Evolutionary conservation across 108 stramenopile species (phyloP), one percentile per base, ranked within the genome.

Genomic region (Ochromonas danica): DNA sequence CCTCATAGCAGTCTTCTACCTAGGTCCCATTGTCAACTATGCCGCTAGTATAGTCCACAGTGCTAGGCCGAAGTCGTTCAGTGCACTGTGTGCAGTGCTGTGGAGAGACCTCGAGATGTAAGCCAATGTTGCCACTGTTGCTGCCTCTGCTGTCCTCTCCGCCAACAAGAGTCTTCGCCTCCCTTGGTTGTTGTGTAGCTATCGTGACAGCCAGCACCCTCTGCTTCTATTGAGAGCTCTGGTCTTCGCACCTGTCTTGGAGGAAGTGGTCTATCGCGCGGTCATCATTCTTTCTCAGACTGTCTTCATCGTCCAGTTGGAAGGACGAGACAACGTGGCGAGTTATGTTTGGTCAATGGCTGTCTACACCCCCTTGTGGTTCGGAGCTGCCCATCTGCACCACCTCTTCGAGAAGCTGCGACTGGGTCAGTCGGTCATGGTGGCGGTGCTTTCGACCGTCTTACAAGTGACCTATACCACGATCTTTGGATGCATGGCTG

Each of bases 361-460:
- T 22, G 67, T 22, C 67, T 70, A 22, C 14, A 31, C 67, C 10
- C 22, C 67, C 14, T 14, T 40, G 14, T 70, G 67, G 67, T 70
- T 70, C 22, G 67, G 39, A 31, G 22, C 33, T 40, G 67, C 67
- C 33, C 67, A 70, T 70, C 17, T 70, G 67, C 67, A 70, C 67
- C 67, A 70, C 33, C 10, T 70, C 14, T 14, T 70, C 22, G 67
- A 70, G 22, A 70, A 70, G 67, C 14, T 70, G 10, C 39, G 36
- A 40, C 10, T 17, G 17, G 40, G 36, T 38, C 17, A 70, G 67
- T 31, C 14, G 10, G 10, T 70, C 36, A 31, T 10, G 17, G 33
- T 17, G 14, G 67, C 67, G 33, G 14, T 70, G 67, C 10, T 17
- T 17, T 10, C 17, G 39, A 17, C 67, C 40, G 14, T 70, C 22